Evolutionary conservation across 106 monocot genomes (phyloP).

Genomic region (Platanthera zijinensis): DNA sequence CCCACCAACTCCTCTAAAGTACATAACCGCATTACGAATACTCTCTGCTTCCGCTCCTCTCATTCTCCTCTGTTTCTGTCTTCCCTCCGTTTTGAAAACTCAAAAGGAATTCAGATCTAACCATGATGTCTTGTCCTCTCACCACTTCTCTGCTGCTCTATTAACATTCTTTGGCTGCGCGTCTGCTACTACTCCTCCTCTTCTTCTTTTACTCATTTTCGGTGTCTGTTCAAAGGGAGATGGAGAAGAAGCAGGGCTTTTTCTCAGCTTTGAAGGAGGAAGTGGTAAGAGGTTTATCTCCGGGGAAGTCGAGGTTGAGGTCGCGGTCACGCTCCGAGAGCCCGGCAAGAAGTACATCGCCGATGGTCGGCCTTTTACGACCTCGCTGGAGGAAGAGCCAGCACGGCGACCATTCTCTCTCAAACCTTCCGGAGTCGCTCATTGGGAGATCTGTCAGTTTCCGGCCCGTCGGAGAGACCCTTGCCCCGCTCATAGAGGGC

Average conservation of each 20-base stretch:
- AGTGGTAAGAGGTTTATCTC: constrained; percentile 63
- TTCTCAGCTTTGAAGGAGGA: constrained; percentile 83
- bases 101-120: constrained; percentile 2
- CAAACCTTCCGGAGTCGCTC: constrained; percentile 11
- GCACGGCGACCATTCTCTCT: constrained; percentile 12
- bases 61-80: not conserved
- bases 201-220: not conserved
- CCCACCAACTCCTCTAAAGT: constrained; percentile 5
- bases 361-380: constrained; percentile 32
- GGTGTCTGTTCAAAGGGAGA: constrained; percentile 8
- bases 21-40: not conserved
- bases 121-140: not conserved
- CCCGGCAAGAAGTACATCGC: constrained; percentile 26
- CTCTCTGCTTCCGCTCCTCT: not conserved
- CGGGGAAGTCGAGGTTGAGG: constrained; percentile 30
- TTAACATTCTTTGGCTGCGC: not conserved
- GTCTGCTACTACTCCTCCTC: not conserved
- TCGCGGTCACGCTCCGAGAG: constrained; percentile 30
- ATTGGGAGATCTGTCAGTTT: constrained; percentile 48
- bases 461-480: constrained; percentile 41
- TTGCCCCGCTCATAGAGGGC: constrained; percentile 63
- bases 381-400: constrained; percentile 20
- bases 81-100: constrained; percentile 1
- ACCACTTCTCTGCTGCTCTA: not conserved
- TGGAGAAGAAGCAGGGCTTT: constrained; percentile 92